Evolutionary conservation across 2,329 filamentous ascomycete species (phyloP), one percentile per base, ranked within the genome.

Genomic region (Trichophyton schoenleinii): DNA sequence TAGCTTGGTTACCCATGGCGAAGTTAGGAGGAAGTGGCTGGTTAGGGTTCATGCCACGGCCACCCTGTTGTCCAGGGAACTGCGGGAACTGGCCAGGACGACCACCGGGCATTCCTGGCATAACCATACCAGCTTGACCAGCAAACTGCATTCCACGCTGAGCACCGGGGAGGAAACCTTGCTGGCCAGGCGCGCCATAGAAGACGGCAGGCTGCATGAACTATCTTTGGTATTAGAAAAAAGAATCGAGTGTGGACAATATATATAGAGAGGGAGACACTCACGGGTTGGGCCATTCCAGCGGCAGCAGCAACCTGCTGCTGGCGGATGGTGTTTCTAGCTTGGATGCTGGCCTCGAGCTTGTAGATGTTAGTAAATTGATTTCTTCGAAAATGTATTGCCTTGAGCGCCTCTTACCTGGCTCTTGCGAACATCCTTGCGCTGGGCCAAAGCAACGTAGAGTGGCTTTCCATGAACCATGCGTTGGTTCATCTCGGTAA

Each of bases 401-500:
- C 22, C 62, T 38, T 20, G 31, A 52, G 25, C 41, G 9, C 5
- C 6, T 3, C 69, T 61, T 68, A 75, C 72, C 73, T 97, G 94
- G 81, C 86, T 96, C 85, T 96, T 96, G 78, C 94, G 91, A 71
- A 99, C 92, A 78, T 99, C 94, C 86, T 99, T 99, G 79, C 94
- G 92, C 83, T 99, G 94, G 66, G 94, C 94, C 67, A 99, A 85
- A 70, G 94, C 94, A 71, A 99, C 94, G 74, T 99, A 99, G 64
- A 99, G 83, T 62, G 94, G 94, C 86, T 99, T 99, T 80, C 84
- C 84, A 76, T 91, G 88, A 68, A 97, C 83, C 94, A 99, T 99
- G 77, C 94, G 91, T 83, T 97, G 92, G 83, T 99, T 99, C 90
- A 97, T 96, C 78, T 99, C 94, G 64, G 91, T 91, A 66, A 99